Evolutionary conservation across 2,329 filamentous ascomycete species (phyloP).

Genomic region (Tolypocladium tundrense): DNA sequence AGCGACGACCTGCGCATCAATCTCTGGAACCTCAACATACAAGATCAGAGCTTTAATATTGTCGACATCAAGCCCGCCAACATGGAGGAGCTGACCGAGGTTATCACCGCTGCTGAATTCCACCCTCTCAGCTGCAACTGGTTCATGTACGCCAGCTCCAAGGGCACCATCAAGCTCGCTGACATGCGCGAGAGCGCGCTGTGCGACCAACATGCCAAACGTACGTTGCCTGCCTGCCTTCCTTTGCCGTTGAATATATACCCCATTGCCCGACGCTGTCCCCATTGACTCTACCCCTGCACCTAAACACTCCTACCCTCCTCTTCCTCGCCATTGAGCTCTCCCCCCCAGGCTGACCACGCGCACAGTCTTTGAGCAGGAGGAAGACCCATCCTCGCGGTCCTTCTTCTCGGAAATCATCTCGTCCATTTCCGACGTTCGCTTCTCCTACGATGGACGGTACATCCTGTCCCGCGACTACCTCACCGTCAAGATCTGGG

Average conservation of each 20-base stretch:
- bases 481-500: conserved; percentile 98
- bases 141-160: conserved; percentile 99
- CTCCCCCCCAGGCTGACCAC: conserved; percentile 10
- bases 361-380: conserved; percentile 83
- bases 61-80: conserved; percentile 99
- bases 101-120: conserved; percentile 97
- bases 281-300: background rate
- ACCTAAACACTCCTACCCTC: too few species aligned
- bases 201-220: conserved; percentile 90
- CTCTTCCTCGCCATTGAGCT: background rate
- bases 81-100: conserved; percentile 98
- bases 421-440: conserved; percentile 96
- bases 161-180: conserved; percentile 96
- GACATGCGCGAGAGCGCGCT: conserved; percentile 97
- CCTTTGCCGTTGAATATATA: background rate
- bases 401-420: conserved; percentile 99
- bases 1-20: conserved; percentile 97
- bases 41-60: conserved; percentile 99
- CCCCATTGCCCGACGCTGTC: background rate
- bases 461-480: conserved; percentile 98
- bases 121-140: conserved; percentile 96
- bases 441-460: conserved; percentile 90
- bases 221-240: conserved; percentile 35
- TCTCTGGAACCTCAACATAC: conserved; percentile 97
- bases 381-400: conserved; percentile 91